A percentile compares a stretch with the other conserved stretches of the same genome.
These are phyloP conservation scores for Fusarium virguliforme DNA, from an alignment of 2,329 filamentous ascomycete genomes.

Conservation along the genomic window DNA sequence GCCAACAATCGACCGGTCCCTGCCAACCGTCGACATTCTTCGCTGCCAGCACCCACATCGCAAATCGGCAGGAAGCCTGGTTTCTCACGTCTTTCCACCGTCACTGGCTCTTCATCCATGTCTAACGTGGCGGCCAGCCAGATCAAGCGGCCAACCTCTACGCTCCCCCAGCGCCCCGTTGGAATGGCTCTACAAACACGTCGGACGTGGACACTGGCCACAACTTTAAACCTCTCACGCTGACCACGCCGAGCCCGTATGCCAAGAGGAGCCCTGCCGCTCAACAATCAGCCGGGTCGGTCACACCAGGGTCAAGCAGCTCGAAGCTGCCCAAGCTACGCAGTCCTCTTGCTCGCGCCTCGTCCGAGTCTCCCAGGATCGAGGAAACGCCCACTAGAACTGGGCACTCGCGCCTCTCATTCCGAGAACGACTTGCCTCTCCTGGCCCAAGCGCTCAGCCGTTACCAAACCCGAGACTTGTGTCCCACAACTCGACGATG, in stretches of 20 bases:
- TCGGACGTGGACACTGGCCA: constrained; percentile 77
- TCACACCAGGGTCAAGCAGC: constrained; percentile 59
- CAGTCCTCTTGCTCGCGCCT: constrained; percentile 63
- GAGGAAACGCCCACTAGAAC: constrained; percentile 64
- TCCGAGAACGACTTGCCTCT: constrained; percentile 68
- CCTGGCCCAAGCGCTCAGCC: constrained; percentile 66
- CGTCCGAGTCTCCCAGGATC: constrained; percentile 65
- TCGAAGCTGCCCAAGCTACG: constrained; percentile 68
- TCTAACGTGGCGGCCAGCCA: constrained; percentile 60
- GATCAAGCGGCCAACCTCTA: constrained; percentile 63
- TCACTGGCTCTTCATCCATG: constrained; percentile 66
- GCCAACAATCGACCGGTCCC: constrained; percentile 65
- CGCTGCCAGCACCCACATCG: constrained; percentile 63
- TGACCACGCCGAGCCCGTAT: constrained; percentile 74
- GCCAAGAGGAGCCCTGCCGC: constrained; percentile 62
- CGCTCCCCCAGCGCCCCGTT: constrained; percentile 73
- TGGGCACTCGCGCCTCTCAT: constrained; percentile 65
- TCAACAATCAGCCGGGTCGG: constrained; percentile 61
- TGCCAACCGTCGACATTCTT: constrained; percentile 63
- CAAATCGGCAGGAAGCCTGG: constrained; percentile 61
- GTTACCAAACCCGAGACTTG: constrained; percentile 63
- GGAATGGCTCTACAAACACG: constrained; percentile 79
- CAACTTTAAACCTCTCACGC: constrained; percentile 75
- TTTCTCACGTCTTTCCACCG: constrained; percentile 63
- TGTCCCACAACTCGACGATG: constrained; percentile 62